These are phyloP conservation scores for Xylaria sp. DNA, from an alignment of 2,329 filamentous ascomycete species.

Conservation along the genomic window DNA sequence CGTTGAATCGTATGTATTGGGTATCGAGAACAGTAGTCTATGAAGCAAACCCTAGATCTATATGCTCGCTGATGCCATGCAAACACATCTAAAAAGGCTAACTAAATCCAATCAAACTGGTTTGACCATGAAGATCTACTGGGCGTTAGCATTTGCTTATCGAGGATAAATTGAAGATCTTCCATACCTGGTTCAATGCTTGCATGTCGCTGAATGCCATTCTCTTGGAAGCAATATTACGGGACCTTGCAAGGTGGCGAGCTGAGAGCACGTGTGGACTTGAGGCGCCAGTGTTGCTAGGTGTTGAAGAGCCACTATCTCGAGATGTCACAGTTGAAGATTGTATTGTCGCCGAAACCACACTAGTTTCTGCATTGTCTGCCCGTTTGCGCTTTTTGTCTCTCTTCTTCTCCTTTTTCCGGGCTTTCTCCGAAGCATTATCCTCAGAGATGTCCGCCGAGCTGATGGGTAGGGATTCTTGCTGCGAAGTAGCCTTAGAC, in stretches of 20 bases:
- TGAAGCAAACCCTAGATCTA: slow-evolving; percentile 31
- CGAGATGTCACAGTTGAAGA: slow-evolving; percentile 45
- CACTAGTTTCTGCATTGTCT: slow-evolving; percentile 48
- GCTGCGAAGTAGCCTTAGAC: slow-evolving; percentile 50
- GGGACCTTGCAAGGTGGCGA: slow-evolving; percentile 78
- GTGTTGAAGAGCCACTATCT: slow-evolving; percentile 52
- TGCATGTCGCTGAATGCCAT: slow-evolving; percentile 82
- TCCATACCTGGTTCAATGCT: slow-evolving; percentile 82
- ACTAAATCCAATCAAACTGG: slow-evolving; percentile 42
- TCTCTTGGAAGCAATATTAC: slow-evolving; percentile 89
- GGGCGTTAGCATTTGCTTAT: slow-evolving; percentile 34
- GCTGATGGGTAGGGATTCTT: slow-evolving; percentile 44
- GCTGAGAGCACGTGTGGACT: slow-evolving; percentile 63
- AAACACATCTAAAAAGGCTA: slow-evolving; percentile 18
- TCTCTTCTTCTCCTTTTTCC: slow-evolving; percentile 58
- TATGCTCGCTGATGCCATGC: slow-evolving; percentile 29
- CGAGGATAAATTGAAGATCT: slow-evolving; percentile 42
- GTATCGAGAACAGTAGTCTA: slow-evolving; percentile 42
- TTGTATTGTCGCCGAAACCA: slow-evolving; percentile 39
- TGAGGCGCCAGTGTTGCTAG: slow-evolving; percentile 56
- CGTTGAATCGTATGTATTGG: slow-evolving; percentile 41
- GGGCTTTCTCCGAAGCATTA: slow-evolving; percentile 52
- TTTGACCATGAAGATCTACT: slow-evolving; percentile 51
- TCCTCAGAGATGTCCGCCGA: slow-evolving; percentile 41
- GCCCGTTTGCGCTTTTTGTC: slow-evolving; percentile 56